Evolutionary conservation across 2,329 filamentous ascomycete genomes (phyloP).

Genomic region (Zymoseptoria brevis): DNA sequence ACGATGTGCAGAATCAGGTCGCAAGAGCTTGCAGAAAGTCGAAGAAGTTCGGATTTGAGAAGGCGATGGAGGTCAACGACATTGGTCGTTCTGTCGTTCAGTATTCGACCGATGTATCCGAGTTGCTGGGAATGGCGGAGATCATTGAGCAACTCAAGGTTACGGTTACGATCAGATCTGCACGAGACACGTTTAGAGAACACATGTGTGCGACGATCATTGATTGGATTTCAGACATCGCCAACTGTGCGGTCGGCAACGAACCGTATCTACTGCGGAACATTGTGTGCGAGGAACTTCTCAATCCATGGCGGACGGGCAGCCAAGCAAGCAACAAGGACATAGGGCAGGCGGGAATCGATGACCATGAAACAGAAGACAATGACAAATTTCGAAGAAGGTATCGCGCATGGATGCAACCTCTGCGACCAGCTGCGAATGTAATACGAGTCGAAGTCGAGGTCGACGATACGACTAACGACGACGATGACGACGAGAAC

Average conservation of each 20-base stretch:
- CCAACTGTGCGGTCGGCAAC: conserved; percentile 74
- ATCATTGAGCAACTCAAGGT: conserved; percentile 93
- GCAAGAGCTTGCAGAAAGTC: conserved; percentile 76
- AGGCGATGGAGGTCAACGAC: conserved; percentile 82
- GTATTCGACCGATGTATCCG: conserved; percentile 62
- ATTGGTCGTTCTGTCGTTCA: conserved; percentile 79
- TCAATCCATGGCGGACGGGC: conserved; percentile 78
- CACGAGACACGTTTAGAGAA: conserved; percentile 90
- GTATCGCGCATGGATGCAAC: conserved; percentile 32
- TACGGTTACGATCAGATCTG: conserved; percentile 87
- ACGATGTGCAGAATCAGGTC: conserved; percentile 84
- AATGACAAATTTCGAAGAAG: conserved; percentile 31
- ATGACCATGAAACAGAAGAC: conserved; percentile 67
- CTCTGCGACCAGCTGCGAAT: conserved; percentile 20
- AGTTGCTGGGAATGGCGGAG: conserved; percentile 68
- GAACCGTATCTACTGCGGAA: conserved; percentile 72
- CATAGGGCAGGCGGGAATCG: conserved; percentile 69
- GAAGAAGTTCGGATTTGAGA: conserved; percentile 58
- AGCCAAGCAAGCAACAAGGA: conserved; percentile 73
- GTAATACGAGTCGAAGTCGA: conserved; percentile 22
- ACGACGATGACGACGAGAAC: conserved; percentile 38
- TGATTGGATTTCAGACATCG: conserved; percentile 90
- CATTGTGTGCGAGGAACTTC: conserved; percentile 82
- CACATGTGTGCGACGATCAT: conserved; percentile 98
- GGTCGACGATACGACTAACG: conserved; percentile 36